Percentiles rank a stretch among this genome's conserved stretches.
phyloP scores from a whole-genome alignment of 2,329 filamentous ascomycete genomes.

The Colletotrichum cuscutae region DNA sequence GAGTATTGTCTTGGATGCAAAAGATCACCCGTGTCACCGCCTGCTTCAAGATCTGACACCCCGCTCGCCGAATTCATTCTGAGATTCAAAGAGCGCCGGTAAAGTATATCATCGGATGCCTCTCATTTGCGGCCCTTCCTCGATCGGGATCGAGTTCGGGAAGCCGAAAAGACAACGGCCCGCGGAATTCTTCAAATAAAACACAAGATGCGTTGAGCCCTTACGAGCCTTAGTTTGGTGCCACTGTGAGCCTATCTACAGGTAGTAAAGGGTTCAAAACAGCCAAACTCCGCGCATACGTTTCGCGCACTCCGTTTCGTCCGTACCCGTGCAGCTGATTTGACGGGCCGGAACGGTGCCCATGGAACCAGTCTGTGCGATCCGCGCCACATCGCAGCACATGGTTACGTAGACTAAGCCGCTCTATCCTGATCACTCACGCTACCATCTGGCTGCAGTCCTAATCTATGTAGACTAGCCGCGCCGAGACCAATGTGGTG shows the following conservation, averaged over 20 bases:
- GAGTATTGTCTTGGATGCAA: constrained; percentile 12
- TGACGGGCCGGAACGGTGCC: neutral
- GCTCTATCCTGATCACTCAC: neutral
- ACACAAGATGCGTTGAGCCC: neutral
- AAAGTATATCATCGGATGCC: neutral
- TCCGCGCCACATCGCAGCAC: neutral
- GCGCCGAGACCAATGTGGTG: neutral
- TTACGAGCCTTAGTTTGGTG: neutral
- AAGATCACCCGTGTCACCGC: neutral
- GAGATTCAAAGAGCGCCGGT: neutral
- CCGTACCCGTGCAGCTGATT: constrained; percentile 6
- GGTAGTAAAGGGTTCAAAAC: neutral
- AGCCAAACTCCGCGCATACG: neutral
- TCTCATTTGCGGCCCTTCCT: neutral
- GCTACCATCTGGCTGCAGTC: neutral
- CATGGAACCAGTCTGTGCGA: neutral
- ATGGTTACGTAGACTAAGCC: neutral
- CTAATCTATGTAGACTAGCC: neutral
- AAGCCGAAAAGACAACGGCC: neutral
- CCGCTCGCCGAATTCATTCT: neutral
- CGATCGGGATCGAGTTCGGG: neutral
- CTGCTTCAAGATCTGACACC: neutral
- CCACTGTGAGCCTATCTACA: no score
- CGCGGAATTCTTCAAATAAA: neutral
- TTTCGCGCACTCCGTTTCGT: neutral